Evolutionary conservation across 176 grass and related monocot genomes (phyloP), one percentile per base, ranked within the genome.

Genomic region (Bonia amplexicaulis): DNA sequence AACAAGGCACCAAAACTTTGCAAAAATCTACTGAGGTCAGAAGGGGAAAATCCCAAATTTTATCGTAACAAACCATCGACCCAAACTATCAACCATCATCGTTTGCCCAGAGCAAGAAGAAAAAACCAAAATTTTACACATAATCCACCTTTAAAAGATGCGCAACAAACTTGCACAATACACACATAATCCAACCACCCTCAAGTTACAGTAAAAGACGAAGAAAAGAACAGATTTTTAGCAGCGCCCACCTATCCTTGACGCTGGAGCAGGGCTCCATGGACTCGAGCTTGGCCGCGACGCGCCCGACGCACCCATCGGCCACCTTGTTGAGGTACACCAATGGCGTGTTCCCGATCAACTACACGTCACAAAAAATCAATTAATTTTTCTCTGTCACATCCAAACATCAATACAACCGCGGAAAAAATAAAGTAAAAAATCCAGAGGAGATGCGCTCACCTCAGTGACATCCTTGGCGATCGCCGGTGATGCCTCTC

Each of bases 191-290:
- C 41, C 41, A 44, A 8, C 41, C 51, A 64, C 16, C 19, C 57
- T 25, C 1, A 26, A 3, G 23, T 6, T 27, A 26, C 59, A 13
- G 59, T 53, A 73, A 40, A 25, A 76, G 49, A 35, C 5, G 25
- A 44, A 5, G 0, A 16, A 11, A 37, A 20, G 14, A 15, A 7
- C 0, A 5, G 33, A 12, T 15, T 54, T 7, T 35, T 2, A 39
- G 37, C 9, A 52, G 2, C 12, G 15, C 15, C 5, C 8, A 97
- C 90, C 95, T 97, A 47, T 98, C 96, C 84, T 98, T 98, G 83
- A 98, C 91, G 83, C 96, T 98, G 83, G 93, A 98, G 84, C 96
- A 98, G 15, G 93, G 96, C 81, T 98, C 96, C 96, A 98, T 98
- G 79, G 82, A 87, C 88, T 95, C 96, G 73, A 96, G 77, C 85